A percentile compares a stretch with the other conserved stretches of the same genome.
Conservation (phyloP, 2,329 filamentous ascomycete genomes). For the Calonectria pteridis region DNA sequence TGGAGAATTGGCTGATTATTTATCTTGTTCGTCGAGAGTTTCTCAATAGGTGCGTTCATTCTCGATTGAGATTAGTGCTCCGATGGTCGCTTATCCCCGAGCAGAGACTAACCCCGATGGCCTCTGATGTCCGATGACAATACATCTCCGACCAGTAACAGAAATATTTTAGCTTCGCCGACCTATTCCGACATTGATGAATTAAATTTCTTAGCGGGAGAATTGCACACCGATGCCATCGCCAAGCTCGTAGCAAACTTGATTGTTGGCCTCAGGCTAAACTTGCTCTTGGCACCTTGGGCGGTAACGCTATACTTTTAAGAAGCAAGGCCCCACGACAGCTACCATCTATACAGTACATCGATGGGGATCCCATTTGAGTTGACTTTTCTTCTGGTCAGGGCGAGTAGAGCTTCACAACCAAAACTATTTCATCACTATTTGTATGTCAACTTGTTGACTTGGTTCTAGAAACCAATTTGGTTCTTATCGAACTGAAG, state of each 20-base stretch:
- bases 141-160: background rate
- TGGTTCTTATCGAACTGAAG: background rate
- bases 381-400: too few species aligned
- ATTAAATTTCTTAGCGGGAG: background rate
- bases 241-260: too few species aligned
- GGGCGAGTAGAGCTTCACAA: too few species aligned
- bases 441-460: too few species aligned
- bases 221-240: too few species aligned
- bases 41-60: background rate
- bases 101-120: background rate
- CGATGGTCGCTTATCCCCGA: constrained; percentile 1
- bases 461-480: background rate
- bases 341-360: background rate
- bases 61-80: background rate
- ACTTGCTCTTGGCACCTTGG: background rate
- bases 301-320: background rate
- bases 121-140: background rate
- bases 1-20: background rate
- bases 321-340: too few species aligned
- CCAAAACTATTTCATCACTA: too few species aligned
- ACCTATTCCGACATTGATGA: background rate
- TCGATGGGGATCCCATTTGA: too few species aligned
- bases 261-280: background rate
- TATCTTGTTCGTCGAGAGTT: background rate
- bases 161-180: background rate